Base-by-base conservation (phyloP, 1,139 yeast genomes). In the Entelexis sorbosivorans region DNA sequence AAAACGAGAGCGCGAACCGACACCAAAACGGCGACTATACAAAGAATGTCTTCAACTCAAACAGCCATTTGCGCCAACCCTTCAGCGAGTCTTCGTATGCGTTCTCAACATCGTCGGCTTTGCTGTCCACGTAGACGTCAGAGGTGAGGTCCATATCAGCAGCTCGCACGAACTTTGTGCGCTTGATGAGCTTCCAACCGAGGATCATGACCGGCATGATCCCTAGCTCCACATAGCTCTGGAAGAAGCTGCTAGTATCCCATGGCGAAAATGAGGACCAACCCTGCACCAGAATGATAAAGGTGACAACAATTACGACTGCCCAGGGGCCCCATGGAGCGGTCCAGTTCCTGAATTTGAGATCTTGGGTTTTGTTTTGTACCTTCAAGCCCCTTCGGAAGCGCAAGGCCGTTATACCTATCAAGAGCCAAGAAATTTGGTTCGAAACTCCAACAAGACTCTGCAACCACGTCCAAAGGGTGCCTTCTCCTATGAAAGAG, bases 211-310 rank as follows among this genome's bases (percentile, higher is more conserved):
- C 55, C 68, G 80, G 69, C 75, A 82, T 62, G 14, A 72, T 68
- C 32, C 73, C 61, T 35, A 73, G 69, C 50, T 77, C 79, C 53
- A 81, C 74, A 61, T 82, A 81, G 5, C 81, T 78, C 62, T 80
- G 87, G 39, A 81, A 80, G 64, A 79, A 81, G 54, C 72, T 69
- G 31, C 74, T 78, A 7, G 78, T 81, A 51, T 72, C 53, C 59
- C 79, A 81, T 0, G 88, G 87, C 51, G 72, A 71, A 59, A 81
- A 75, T 43, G 73, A 70, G 1, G 82, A 69, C 86, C 87, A 81
- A 2, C 87, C 84, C 64, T 81, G 87, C 34, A 81, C 76, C 26
- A 81, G 64, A 2, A 77, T 81, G 56, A 81, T 69, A 54, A 81
- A 73, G 2, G 72, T 56, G 59, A 78, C 80, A 46, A 78, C 65